Evolutionary conservation across 2,329 filamentous ascomycete species (phyloP), one percentile per base, ranked within the genome.

Genomic region (Emmonsiellopsis sp.): DNA sequence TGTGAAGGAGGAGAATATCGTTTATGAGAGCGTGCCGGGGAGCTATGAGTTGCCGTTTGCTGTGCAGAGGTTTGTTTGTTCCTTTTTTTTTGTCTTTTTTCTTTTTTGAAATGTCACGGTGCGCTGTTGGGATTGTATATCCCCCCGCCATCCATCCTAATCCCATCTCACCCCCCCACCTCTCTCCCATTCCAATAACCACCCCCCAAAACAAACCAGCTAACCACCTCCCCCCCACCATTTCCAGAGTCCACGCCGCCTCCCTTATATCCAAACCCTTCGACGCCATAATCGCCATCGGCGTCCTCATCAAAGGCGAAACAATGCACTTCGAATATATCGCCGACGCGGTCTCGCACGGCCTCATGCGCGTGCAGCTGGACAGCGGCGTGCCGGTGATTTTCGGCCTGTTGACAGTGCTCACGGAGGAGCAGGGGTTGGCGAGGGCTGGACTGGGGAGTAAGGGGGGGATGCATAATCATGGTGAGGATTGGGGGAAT

Each of bases 311-410:
- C 76, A 98, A 98, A 77, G 93, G 93, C 69, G 88, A 95, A 73
- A 97, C 93, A 6, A 96, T 96, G 90, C 93, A 98, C 74, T 98
- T 98, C 66, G 93, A 98, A 74, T 97, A 98, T 75, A 98, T 98
- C 64, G 81, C 91, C 42, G 93, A 97, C 59, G 83, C 89, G 41
- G 90, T 94, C 6, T 89, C 84, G 54, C 89, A 95, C 57, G 93
- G 89, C 6, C 79, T 98, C 57, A 98, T 98, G 93, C 84, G 89
- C 59, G 84, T 97, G 55, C 90, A 95, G 71, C 78, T 97, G 53
- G 92, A 98, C 69, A 84, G 83, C 8, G 87, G 89, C 44, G 82
- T 95, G 50, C 93, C 93, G 34, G 86, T 98, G 55, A 82, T 97
- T 55, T 95, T 97, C 70, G 92, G 93, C 11, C 77, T 97, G 62